phyloP scores from a whole-genome alignment of 352 stramenopile genomes.

The Thalassiosira exigua region DNA sequence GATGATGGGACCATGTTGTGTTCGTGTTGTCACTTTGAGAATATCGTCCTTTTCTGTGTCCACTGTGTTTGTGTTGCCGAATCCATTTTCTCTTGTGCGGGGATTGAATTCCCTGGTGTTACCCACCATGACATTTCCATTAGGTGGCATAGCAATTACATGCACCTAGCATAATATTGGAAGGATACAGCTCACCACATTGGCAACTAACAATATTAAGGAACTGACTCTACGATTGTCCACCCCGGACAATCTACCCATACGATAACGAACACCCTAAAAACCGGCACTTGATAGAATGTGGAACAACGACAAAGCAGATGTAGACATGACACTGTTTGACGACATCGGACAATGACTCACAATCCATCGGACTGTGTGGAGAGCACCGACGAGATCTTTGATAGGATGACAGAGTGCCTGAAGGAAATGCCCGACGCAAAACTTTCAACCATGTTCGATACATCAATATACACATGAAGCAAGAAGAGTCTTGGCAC shows the following conservation, averaged over 20 bases:
- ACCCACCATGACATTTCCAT: conserved; percentile 21
- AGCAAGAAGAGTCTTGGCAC: neutral
- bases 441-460: neutral
- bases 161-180: conserved; percentile 30
- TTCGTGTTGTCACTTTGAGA: conserved; percentile 5
- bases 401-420: neutral
- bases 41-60: conserved; percentile 11
- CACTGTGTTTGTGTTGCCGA: conserved; percentile 4
- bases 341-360: neutral
- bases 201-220: conserved; percentile 4
- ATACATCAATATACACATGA: neutral
- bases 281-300: conserved; percentile 5
- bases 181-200: conserved; percentile 1
- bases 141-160: conserved; percentile 25
- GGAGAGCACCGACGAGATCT: neutral
- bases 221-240: neutral
- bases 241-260: conserved; percentile 4
- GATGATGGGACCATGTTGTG: neutral
- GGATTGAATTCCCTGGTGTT: conserved; percentile 14
- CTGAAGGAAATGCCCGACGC: too few relatives aligned
- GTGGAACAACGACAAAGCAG: conserved; percentile 11
- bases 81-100: neutral
- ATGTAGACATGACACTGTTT: neutral
- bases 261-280: neutral
- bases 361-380: too few relatives aligned